Evolutionary conservation across 208 protist genomes (phyloP).

Genomic region (Naegleria fowleri): DNA sequence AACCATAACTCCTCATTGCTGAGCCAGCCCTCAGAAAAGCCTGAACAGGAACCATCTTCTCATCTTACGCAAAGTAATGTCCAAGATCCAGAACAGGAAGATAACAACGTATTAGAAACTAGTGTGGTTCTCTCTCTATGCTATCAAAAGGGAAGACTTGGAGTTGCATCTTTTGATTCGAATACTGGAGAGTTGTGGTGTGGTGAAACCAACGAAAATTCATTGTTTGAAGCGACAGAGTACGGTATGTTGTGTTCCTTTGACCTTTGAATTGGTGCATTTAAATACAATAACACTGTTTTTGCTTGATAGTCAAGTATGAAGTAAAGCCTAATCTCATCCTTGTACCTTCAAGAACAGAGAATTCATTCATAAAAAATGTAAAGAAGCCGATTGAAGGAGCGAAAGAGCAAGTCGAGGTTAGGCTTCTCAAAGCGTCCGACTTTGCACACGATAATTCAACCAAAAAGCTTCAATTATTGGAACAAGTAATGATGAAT

Average conservation of each 20-base stretch:
- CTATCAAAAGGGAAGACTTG: conserved; percentile 10
- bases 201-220: conserved; percentile 17
- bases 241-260: neutral
- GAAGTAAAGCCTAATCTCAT: conserved; percentile 9
- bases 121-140: neutral
- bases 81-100: neutral
- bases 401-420: neutral
- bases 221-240: neutral
- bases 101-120: neutral
- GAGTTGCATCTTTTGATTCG: neutral
- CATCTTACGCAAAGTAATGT: neutral
- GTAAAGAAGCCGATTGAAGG: neutral
- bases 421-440: neutral
- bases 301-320: conserved; percentile 12
- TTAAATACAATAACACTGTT: too few relatives aligned
- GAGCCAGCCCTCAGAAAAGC: neutral
- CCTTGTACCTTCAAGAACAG: neutral
- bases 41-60: neutral
- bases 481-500: neutral
- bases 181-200: neutral
- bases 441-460: neutral
- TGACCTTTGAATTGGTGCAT: too few relatives aligned
- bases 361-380: neutral
- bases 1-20: neutral
- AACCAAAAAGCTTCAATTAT: neutral